Conservation (phyloP, 2,329 filamentous ascomycete species). For the Zymoseptoria ardabiliae region DNA sequence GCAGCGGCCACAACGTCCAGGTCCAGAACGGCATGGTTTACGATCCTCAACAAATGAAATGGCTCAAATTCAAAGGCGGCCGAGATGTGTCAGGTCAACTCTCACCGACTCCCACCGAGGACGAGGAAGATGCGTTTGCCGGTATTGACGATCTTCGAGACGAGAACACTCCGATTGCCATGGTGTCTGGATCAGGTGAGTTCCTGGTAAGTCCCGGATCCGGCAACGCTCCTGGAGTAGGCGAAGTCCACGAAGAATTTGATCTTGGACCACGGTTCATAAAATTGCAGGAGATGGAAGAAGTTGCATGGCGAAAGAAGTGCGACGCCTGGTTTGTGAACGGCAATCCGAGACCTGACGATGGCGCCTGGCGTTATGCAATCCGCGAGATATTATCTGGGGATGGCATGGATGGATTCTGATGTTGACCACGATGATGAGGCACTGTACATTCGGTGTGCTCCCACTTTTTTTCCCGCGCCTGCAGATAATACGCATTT, state of each 20-base stretch:
- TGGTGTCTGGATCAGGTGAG: constrained; percentile 12
- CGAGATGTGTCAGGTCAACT: constrained; percentile 30
- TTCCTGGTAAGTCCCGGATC: constrained; percentile 25
- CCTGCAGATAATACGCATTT: constrained; percentile 15
- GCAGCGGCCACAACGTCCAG: constrained; percentile 73
- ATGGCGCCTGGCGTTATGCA: constrained; percentile 55
- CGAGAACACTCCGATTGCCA: constrained; percentile 26
- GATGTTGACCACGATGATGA: not conserved
- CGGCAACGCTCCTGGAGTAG: constrained; percentile 55
- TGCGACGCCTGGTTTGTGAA: constrained; percentile 75
- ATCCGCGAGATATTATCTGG: constrained; percentile 20
- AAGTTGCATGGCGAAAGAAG: constrained; percentile 82
- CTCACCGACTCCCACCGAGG: constrained; percentile 57
- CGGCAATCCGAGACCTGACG: constrained; percentile 58
- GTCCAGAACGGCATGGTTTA: constrained; percentile 98
- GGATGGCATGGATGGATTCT: constrained; percentile 12
- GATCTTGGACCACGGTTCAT: constrained; percentile 95
- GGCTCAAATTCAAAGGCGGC: constrained; percentile 60
- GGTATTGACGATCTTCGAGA: constrained; percentile 91
- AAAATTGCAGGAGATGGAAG: constrained; percentile 79
- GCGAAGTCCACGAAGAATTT: constrained; percentile 80
- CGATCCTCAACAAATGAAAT: constrained; percentile 94
- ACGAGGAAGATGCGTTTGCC: constrained; percentile 89
- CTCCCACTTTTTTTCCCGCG: constrained; percentile 2
- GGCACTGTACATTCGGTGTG: constrained; percentile 6